Conservation (phyloP, 2,329 filamentous ascomycete genomes). For the Aspergillus caelatus region DNA sequence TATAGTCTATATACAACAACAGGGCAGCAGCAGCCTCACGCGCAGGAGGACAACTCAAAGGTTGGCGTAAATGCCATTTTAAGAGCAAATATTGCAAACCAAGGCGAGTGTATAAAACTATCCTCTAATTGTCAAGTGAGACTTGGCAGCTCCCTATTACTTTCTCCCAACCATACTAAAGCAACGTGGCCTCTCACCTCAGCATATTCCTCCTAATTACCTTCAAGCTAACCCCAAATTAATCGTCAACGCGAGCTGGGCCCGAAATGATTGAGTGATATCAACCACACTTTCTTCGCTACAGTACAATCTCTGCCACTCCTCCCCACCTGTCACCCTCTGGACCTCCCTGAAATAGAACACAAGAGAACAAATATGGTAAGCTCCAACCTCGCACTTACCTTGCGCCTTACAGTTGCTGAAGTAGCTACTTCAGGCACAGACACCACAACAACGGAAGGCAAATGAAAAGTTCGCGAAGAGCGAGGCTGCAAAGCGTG, state of each 20-base stretch:
- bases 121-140: neutral
- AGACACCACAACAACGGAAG: constrained; percentile 67
- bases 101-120: neutral
- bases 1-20: neutral
- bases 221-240: constrained; percentile 24
- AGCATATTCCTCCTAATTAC: neutral
- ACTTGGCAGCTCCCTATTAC: neutral
- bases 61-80: neutral
- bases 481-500: constrained; percentile 62
- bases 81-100: neutral
- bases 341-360: neutral
- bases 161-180: neutral
- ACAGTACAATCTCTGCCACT: neutral
- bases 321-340: neutral
- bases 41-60: neutral
- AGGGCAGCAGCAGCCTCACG: neutral
- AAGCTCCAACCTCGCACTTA: neutral
- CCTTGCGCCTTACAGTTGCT: neutral
- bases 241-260: neutral
- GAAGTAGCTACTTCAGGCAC: constrained; percentile 42
- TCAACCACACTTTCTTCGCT: neutral
- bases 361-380: neutral
- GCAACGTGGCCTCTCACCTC: constrained; percentile 8
- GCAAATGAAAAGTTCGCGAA: constrained; percentile 66
- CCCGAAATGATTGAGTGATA: neutral